Percentiles rank a stretch among this genome's conserved stretches.
phyloP scores from a whole-genome alignment of 768 basidiomycete species.

The Panaeolus cyanescens region DNA sequence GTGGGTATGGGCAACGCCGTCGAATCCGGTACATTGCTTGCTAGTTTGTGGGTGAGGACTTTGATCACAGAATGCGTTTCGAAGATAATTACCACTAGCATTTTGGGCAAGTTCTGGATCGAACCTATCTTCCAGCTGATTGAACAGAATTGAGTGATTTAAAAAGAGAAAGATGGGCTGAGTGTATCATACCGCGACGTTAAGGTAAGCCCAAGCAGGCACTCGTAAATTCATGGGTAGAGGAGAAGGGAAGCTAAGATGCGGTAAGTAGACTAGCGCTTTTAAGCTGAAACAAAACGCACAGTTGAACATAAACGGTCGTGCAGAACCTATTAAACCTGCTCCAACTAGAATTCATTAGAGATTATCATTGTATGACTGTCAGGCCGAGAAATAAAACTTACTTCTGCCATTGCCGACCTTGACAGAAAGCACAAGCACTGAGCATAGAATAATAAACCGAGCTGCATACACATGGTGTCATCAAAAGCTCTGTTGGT shows the following conservation, averaged over 20 bases:
- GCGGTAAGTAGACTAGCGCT: neutral
- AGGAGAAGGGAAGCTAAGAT: slow-evolving; percentile 30
- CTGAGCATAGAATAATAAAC: slow-evolving; percentile 54
- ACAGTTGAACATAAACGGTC: slow-evolving; percentile 36
- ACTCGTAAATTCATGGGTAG: slow-evolving; percentile 47
- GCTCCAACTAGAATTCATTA: slow-evolving; percentile 43
- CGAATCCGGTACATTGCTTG: slow-evolving; percentile 37
- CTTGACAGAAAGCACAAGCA: slow-evolving; percentile 55
- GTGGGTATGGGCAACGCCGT: slow-evolving; percentile 27
- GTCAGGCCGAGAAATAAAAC: slow-evolving; percentile 5
- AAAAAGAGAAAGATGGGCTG: neutral
- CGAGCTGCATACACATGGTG: slow-evolving; percentile 48
- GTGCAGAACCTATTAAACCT: slow-evolving; percentile 49
- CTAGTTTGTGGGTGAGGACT: neutral
- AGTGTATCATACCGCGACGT: slow-evolving; percentile 34
- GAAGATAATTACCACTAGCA: slow-evolving; percentile 21
- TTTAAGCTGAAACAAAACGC: slow-evolving; percentile 5
- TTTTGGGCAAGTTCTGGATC: slow-evolving; percentile 30
- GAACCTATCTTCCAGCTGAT: slow-evolving; percentile 32
- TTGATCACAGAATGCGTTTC: neutral
- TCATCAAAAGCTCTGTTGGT: slow-evolving; percentile 33
- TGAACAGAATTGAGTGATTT: neutral
- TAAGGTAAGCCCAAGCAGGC: slow-evolving; percentile 51
- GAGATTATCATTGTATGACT: neutral
- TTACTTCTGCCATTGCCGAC: slow-evolving; percentile 31